These are phyloP conservation scores for Elsinoe fawcettii DNA, from an alignment of 2,329 filamentous ascomycete species.

Conservation along the genomic window DNA sequence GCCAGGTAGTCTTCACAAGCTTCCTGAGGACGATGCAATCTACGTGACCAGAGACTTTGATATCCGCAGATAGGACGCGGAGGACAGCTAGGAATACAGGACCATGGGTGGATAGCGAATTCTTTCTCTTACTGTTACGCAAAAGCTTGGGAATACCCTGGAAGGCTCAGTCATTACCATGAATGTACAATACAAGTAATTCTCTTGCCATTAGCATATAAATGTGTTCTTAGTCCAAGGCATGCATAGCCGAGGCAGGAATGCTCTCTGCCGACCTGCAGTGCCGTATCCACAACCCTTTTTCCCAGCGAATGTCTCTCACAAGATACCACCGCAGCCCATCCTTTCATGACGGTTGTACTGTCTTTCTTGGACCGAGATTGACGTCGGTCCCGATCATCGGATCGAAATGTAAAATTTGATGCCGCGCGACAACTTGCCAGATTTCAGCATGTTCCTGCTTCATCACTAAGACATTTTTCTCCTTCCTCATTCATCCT, in stretches of 20 bases:
- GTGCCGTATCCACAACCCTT: neutral
- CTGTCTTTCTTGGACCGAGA: neutral
- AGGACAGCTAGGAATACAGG: neutral
- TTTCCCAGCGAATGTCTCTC: neutral
- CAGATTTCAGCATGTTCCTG: neutral
- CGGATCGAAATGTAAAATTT: neutral
- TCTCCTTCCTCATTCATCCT: neutral
- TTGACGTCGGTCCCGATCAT: neutral
- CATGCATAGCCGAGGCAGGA: neutral
- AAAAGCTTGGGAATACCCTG: neutral
- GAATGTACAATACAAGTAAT: neutral
- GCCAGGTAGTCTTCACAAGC: neutral
- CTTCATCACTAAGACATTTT: neutral
- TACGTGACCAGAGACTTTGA: conserved; percentile 5
- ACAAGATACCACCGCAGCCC: neutral
- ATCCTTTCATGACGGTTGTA: neutral
- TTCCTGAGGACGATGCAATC: neutral
- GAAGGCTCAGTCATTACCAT: neutral
- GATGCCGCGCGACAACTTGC: neutral
- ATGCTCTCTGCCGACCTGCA: neutral
- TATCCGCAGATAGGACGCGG: neutral
- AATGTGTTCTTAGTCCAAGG: too few relatives aligned
- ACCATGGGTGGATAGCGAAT: neutral
- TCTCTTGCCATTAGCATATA: too few relatives aligned
- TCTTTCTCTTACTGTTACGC: neutral